Base-by-base conservation (phyloP, 2,329 filamentous ascomycete species). In the Penicillium sp. region DNA sequence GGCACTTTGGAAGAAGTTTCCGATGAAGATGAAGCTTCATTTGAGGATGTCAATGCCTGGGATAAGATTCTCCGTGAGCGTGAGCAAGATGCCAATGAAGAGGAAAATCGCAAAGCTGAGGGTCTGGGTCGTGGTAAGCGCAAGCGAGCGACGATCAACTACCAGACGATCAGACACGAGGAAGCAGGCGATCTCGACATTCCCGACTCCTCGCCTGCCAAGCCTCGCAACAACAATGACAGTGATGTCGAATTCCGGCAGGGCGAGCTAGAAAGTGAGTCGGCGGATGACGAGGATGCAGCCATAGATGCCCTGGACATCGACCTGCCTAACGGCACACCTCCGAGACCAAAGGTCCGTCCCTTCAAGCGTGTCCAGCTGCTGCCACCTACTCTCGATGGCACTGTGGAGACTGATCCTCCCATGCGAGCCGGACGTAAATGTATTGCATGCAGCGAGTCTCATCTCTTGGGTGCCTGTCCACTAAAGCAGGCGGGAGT, bases 61-160 rank as follows among this genome's bases (percentile, higher is more conserved):
- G 91, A 95, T 48, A 87, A 86, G 62, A 96, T 99, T 53, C 77
- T 99, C 31, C 84, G 86, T 47, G 83, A 95, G 66, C 85, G 94
- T 56, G 90, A 95, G 69, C 84, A 83, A 38, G 84, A 87, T 48
- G 92, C 91, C 2, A 81, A 83, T n/a, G 83, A 84, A 50, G 85
- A 91, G 62, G 84, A 85, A 7, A 85, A 85, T 30, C 79, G 76
- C 14, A 84, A 85, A 52, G 80, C 85, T 44, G 84, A 95, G 68
- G 83, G 83, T n/a, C 83, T 96, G 43, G 94, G 94, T 10, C 84
- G 94, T 53, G 94, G 94, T 35, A 89, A 90, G 57, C 83, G 94
- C 60, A 85, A 85, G 57, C 83, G 88, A 54, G 75, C 77, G 59
- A 79, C 82, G 71, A 71, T 77, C 51, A 58, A 65, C 54, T 69